phyloP scores from a whole-genome alignment of 257 asterid genomes.

The Echium plantagineum region DNA sequence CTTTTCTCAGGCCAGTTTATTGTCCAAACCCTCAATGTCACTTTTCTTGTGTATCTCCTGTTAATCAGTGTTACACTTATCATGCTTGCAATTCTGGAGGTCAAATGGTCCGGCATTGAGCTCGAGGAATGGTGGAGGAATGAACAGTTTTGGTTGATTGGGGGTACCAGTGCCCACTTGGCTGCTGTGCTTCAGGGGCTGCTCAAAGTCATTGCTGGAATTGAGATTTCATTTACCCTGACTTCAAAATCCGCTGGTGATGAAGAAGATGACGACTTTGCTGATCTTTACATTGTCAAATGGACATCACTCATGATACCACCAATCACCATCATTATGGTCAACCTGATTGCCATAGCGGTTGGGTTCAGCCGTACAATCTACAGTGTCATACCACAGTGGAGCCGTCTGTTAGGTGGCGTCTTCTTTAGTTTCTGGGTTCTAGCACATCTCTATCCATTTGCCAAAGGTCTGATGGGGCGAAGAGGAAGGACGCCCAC shows the following conservation, averaged over 20 bases:
- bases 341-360: conserved; percentile 40
- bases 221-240: conserved; percentile 50
- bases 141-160: conserved; percentile 56
- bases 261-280: conserved; percentile 39
- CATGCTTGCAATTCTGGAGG: conserved; percentile 39
- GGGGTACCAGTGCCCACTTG: conserved; percentile 50
- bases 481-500: conserved; percentile 54
- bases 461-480: conserved; percentile 58
- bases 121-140: conserved; percentile 64
- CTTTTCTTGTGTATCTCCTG: conserved; percentile 34
- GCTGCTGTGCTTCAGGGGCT: conserved; percentile 61
- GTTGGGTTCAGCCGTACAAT: conserved; percentile 41
- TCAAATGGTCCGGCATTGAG: conserved; percentile 45
- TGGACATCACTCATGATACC: conserved; percentile 65
- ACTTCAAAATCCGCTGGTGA: conserved; percentile 44
- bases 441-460: conserved; percentile 48
- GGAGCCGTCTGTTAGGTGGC: conserved; percentile 55
- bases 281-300: conserved; percentile 44
- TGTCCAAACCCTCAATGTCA: conserved; percentile 30
- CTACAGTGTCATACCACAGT: conserved; percentile 33
- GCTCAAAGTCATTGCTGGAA: conserved; percentile 48
- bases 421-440: conserved; percentile 64
- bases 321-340: conserved; percentile 49
- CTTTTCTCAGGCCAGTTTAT: conserved; percentile 48
- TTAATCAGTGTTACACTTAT: conserved; percentile 34